Percentiles rank a stretch among this genome's conserved stretches.
Evolutionary conservation across 192 early-diverging fungal species (phyloP).

Genomic region (Coemansia javaensis): DNA sequence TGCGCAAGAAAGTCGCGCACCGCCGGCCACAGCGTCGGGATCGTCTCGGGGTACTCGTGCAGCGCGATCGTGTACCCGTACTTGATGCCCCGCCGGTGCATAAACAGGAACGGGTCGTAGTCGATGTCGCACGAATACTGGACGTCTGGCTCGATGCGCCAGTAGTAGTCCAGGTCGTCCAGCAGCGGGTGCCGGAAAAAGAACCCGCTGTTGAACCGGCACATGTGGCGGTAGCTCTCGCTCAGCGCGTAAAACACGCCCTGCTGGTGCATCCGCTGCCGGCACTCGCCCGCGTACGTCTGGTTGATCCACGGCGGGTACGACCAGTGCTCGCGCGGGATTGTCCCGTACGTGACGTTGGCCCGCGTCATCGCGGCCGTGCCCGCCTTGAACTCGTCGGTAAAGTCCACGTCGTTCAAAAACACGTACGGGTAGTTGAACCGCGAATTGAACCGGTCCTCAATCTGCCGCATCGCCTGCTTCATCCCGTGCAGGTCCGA

Average conservation of each 20-base stretch:
- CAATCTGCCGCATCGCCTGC: slow-evolving; percentile 64
- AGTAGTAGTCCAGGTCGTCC: slow-evolving; percentile 74
- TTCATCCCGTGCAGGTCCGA: slow-evolving; percentile 60
- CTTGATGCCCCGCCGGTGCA: slow-evolving; percentile 71
- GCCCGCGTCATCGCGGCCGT: slow-evolving; percentile 56
- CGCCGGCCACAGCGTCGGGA: slow-evolving; percentile 68
- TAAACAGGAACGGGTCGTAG: slow-evolving; percentile 78
- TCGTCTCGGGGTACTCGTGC: slow-evolving; percentile 63
- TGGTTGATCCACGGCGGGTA: slow-evolving; percentile 76
- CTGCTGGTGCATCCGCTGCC: slow-evolving; percentile 53
- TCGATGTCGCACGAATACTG: slow-evolving; percentile 74
- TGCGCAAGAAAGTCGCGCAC: slow-evolving; percentile 52
- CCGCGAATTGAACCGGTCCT: slow-evolving; percentile 73
- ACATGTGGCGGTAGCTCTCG: slow-evolving; percentile 74
- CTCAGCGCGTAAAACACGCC: slow-evolving; percentile 61
- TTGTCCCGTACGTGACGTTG: slow-evolving; percentile 58
- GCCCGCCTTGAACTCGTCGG: slow-evolving; percentile 58
- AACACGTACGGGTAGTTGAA: slow-evolving; percentile 86
- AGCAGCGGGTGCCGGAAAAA: slow-evolving; percentile 70
- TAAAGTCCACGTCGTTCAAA: slow-evolving; percentile 74
- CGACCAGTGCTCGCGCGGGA: slow-evolving; percentile 74
- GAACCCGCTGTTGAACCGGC: slow-evolving; percentile 73
- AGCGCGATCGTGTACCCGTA: slow-evolving; percentile 79
- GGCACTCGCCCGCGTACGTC: slow-evolving; percentile 48
- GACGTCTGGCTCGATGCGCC: slow-evolving; percentile 84